Evolutionary conservation across 495 filamentous ascomycete genomes (phyloP).

Genomic region (Xylaria sp.): DNA sequence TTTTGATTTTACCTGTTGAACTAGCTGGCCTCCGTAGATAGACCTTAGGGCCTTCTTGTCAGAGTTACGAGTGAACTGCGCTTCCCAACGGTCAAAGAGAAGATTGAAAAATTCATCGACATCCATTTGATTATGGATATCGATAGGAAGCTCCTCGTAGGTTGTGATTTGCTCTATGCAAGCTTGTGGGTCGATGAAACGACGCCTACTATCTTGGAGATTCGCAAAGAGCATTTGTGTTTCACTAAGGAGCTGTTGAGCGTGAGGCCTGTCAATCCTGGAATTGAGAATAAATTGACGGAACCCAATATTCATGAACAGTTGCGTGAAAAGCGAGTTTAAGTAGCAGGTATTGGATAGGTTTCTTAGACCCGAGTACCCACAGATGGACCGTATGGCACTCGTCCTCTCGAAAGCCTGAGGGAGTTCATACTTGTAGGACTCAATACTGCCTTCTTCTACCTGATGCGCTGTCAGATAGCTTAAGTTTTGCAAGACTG

Average conservation of each 20-base stretch:
- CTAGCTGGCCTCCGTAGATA: conserved; percentile 89
- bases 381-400: conserved; percentile 73
- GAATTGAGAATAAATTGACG: conserved; percentile 80
- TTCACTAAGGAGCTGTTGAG: conserved; percentile 74
- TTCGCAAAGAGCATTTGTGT: conserved; percentile 82
- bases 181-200: conserved; percentile 72
- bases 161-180: conserved; percentile 79
- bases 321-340: conserved; percentile 92
- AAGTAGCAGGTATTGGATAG: conserved; percentile 97
- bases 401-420: conserved; percentile 69
- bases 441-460: conserved; percentile 29
- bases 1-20: conserved; percentile 94
- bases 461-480: conserved; percentile 59
- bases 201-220: conserved; percentile 82
- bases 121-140: conserved; percentile 92
- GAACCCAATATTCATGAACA: conserved; percentile 95
- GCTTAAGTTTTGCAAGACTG: conserved; percentile 60
- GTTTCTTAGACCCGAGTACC: conserved; percentile 85
- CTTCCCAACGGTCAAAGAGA: conserved; percentile 89
- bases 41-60: conserved; percentile 79
- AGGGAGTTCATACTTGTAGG: conserved; percentile 61
- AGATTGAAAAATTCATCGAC: conserved; percentile 98
- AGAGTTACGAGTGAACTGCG: conserved; percentile 70
- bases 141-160: conserved; percentile 84
- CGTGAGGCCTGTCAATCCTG: conserved; percentile 55